phyloP scores from a whole-genome alignment of 805 yeast genomes.

The Schwanniomyces yamadae region DNA sequence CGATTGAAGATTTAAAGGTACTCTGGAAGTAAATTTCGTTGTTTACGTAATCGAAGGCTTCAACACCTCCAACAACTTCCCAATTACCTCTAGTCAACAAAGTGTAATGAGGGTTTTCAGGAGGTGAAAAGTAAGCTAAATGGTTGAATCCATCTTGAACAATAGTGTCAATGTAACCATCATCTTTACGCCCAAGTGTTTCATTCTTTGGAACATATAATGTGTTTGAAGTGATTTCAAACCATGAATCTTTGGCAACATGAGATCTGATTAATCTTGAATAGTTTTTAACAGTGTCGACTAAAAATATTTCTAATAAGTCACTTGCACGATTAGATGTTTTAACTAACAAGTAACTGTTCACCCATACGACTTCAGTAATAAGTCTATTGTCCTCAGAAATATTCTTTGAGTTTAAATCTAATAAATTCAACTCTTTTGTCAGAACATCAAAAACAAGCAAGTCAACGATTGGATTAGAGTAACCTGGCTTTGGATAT shows the following conservation, averaged over 20 bases:
- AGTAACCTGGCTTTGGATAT: conserved; percentile 71
- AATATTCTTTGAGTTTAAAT: conserved; percentile 20
- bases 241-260: conserved; percentile 58
- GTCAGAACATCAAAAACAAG: conserved; percentile 38
- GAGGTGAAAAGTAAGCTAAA: conserved; percentile 80
- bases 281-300: conserved; percentile 25
- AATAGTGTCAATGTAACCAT: conserved; percentile 79
- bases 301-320: conserved; percentile 48
- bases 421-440: conserved; percentile 15
- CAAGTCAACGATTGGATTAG: conserved; percentile 55
- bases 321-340: conserved; percentile 65
- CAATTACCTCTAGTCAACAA: conserved; percentile 70
- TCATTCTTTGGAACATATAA: conserved; percentile 37
- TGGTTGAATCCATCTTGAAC: conserved; percentile 65
- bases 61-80: conserved; percentile 80
- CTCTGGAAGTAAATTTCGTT: conserved; percentile 61
- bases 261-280: conserved; percentile 43
- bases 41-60: conserved; percentile 50
- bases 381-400: conserved; percentile 44
- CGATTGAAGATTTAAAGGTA: conserved; percentile 75
- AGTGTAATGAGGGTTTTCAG: conserved; percentile 44
- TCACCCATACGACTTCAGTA: conserved; percentile 63
- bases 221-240: conserved; percentile 44
- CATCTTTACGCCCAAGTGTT: conserved; percentile 33
- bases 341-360: conserved; percentile 50